Evolutionary conservation across 352 stramenopile species (phyloP).

Genomic region (Phytophthora sp.): DNA sequence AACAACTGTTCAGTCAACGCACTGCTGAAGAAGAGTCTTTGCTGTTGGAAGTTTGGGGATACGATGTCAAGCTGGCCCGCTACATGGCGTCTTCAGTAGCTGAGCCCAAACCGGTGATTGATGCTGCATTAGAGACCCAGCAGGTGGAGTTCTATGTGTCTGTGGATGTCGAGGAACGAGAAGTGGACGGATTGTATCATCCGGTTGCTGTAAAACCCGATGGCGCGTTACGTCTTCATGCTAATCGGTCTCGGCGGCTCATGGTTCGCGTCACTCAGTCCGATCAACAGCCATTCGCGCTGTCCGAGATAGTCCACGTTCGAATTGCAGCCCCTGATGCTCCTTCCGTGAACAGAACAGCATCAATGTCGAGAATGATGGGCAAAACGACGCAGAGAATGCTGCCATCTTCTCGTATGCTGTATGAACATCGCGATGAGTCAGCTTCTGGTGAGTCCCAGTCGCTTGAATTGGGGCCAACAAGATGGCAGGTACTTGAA

Average conservation of each 20-base stretch:
- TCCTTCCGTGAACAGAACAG: constrained; percentile 36
- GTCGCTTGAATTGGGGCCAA: constrained; percentile 16
- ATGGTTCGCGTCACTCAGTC: constrained; percentile 73
- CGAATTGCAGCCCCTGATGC: constrained; percentile 44
- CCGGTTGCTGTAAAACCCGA: constrained; percentile 75
- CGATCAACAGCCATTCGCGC: constrained; percentile 59
- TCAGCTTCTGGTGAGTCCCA: constrained; percentile 12
- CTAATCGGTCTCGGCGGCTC: constrained; percentile 61
- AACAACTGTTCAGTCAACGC: constrained; percentile 20
- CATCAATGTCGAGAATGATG: constrained; percentile 39
- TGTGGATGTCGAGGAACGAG: constrained; percentile 76
- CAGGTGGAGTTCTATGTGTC: constrained; percentile 71
- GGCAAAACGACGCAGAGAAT: constrained; percentile 53
- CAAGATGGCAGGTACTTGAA: constrained; percentile 45
- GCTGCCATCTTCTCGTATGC: constrained; percentile 40
- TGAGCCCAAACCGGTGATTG: background rate
- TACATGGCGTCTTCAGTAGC: background rate
- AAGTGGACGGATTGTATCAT: constrained; percentile 66
- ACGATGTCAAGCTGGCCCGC: constrained; percentile 38
- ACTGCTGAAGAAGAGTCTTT: constrained; percentile 45
- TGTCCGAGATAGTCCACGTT: constrained; percentile 51
- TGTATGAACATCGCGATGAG: constrained; percentile 24
- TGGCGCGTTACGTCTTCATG: constrained; percentile 65
- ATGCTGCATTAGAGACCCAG: constrained; percentile 19
- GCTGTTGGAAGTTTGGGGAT: constrained; percentile 61